Evolutionary conservation across 148 eudicot species (phyloP).

Genomic region (Rhododendron ovatum): DNA sequence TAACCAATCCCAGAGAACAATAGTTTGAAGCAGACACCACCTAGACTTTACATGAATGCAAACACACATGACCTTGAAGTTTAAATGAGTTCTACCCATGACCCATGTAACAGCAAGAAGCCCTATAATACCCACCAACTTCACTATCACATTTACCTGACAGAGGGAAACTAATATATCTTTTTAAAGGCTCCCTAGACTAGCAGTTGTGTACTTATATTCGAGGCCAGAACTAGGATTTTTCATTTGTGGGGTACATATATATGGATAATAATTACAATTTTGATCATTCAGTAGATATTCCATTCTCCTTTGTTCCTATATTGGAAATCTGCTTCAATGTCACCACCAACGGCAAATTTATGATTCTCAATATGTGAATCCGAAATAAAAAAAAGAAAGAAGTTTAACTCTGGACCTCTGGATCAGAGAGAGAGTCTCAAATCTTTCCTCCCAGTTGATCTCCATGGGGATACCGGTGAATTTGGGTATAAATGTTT

Average conservation of each 20-base stretch:
- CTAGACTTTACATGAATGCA: not conserved
- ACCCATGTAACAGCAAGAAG: not conserved
- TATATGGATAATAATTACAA: not conserved
- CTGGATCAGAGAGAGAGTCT: not conserved
- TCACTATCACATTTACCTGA: not conserved
- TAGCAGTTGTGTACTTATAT: not conserved
- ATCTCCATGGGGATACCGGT: not conserved
- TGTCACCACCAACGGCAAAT: not conserved
- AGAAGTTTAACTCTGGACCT: not conserved
- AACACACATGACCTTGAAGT: not conserved
- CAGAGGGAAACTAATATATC: not conserved
- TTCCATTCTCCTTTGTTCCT: not conserved
- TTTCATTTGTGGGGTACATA: not conserved
- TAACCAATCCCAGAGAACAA: not conserved
- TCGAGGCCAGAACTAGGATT: too few species aligned
- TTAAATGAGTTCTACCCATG: not conserved
- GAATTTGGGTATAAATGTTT: not conserved
- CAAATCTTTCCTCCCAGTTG: not conserved
- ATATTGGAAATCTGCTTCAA: not conserved
- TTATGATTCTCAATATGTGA: not conserved
- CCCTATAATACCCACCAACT: not conserved
- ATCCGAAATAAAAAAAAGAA: not conserved
- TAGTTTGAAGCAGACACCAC: not conserved
- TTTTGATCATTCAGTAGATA: not conserved
- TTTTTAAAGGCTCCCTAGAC: not conserved